These are phyloP conservation scores for Adansonia digitata DNA, from an alignment of 345 rosid species.

Conservation along the genomic window DNA sequence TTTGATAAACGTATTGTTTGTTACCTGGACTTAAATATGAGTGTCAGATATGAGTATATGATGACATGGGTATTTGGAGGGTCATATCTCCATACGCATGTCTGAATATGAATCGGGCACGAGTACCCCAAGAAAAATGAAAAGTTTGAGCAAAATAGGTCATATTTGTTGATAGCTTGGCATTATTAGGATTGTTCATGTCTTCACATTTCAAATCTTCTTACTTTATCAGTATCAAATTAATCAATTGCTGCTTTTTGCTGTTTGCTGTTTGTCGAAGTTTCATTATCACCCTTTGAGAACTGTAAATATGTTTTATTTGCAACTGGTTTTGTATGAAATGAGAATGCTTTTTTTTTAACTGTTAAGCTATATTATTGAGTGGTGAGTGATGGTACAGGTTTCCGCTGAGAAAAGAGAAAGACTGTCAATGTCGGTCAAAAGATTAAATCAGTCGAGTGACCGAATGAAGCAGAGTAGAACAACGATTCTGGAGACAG, in stretches of 20 bases:
- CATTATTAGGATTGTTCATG: not conserved
- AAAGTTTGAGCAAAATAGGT: not conserved
- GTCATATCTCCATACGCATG: no score
- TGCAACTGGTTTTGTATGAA: no score
- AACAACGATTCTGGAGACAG: conserved; percentile 83
- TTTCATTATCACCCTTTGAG: not conserved
- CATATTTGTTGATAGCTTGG: not conserved
- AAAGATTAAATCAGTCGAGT: conserved; percentile 68
- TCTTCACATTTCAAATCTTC: not conserved
- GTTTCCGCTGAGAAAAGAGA: conserved; percentile 79
- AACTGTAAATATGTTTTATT: no score
- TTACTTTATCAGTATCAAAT: not conserved
- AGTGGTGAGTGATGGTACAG: conserved; percentile 27
- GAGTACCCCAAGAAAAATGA: no score
- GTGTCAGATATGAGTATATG: no score
- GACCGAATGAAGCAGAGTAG: conserved; percentile 80
- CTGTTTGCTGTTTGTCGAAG: not conserved
- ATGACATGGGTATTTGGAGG: no score
- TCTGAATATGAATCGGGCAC: no score
- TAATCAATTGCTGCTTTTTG: not conserved
- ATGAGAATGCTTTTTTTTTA: not conserved
- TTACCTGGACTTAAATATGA: no score
- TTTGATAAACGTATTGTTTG: no score
- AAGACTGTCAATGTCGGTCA: conserved; percentile 69
- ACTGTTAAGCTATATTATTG: not conserved